These are phyloP conservation scores for Candida boleticola DNA, from an alignment of 805 yeast species.

Conservation along the genomic window DNA sequence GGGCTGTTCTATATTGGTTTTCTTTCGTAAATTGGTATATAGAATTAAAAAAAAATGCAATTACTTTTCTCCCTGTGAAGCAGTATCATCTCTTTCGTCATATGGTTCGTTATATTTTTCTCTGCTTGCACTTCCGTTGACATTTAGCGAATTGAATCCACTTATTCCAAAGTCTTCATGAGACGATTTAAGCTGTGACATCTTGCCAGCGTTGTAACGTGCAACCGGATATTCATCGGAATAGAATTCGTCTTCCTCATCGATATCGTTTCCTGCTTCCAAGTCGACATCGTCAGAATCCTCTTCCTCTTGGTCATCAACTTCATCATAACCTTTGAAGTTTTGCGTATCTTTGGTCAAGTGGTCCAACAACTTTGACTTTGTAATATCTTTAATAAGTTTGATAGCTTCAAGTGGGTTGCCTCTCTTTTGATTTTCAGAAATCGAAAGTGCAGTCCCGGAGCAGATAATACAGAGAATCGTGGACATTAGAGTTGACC, in stretches of 20 bases:
- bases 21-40: too few species aligned
- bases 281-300: background rate
- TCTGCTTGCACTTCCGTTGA: too few species aligned
- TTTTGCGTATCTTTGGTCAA: background rate
- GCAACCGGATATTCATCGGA: background rate
- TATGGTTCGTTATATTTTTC: too few species aligned
- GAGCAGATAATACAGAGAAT: too few species aligned
- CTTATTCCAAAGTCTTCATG: background rate
- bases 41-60: too few species aligned
- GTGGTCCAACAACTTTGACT: background rate
- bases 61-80: too few species aligned
- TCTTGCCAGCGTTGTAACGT: conserved; percentile 1
- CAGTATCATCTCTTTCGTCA: too few species aligned
- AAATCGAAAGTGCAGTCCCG: background rate
- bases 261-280: background rate
- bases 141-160: too few species aligned
- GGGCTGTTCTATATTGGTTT: too few species aligned
- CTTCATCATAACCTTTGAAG: background rate
- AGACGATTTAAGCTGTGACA: background rate
- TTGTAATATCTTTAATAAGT: background rate
- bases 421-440: background rate
- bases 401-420: background rate
- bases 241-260: background rate
- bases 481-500: too few species aligned
- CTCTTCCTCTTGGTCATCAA: conserved; percentile 1